A percentile compares a stretch with the other conserved stretches of the same genome.
These are phyloP conservation scores for Botryotinia globosa DNA, from an alignment of 2,329 filamentous ascomycete species.

Conservation along the genomic window DNA sequence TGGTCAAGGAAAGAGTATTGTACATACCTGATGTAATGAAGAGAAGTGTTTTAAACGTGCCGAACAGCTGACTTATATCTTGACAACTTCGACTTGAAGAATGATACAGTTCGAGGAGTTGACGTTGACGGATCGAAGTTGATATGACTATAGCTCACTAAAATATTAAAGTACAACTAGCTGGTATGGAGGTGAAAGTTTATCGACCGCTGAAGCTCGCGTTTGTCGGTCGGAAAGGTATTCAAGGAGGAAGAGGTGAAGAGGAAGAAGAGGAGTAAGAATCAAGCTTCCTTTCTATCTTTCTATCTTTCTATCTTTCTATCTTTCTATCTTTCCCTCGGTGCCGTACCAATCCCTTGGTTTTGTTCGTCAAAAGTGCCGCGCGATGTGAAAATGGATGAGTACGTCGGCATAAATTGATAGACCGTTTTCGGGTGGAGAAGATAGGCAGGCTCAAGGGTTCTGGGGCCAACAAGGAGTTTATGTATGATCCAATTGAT, in stretches of 20 bases:
- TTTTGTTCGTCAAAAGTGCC: background rate
- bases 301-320: background rate
- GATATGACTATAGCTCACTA: background rate
- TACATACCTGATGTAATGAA: background rate
- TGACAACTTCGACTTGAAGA: background rate
- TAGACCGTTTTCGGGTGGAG: conserved; percentile 18
- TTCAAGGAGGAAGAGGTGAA: background rate
- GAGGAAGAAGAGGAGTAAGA: background rate
- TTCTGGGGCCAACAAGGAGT: background rate
- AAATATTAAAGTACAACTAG: background rate
- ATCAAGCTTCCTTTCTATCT: conserved; percentile 1
- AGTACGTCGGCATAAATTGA: conserved; percentile 6
- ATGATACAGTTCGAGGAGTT: background rate
- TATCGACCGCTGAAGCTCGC: background rate
- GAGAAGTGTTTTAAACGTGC: background rate
- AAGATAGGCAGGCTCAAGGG: conserved; percentile 9
- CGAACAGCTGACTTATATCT: background rate
- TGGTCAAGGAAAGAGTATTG: background rate
- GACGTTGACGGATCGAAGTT: background rate
- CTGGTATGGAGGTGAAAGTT: background rate
- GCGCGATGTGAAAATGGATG: background rate
- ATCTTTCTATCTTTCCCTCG: background rate
- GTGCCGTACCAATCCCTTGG: background rate
- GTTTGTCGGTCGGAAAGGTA: background rate
- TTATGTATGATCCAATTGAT: conserved; percentile 15